phyloP scores from a whole-genome alignment of 257 asterid species.

The Sherardia arvensis region DNA sequence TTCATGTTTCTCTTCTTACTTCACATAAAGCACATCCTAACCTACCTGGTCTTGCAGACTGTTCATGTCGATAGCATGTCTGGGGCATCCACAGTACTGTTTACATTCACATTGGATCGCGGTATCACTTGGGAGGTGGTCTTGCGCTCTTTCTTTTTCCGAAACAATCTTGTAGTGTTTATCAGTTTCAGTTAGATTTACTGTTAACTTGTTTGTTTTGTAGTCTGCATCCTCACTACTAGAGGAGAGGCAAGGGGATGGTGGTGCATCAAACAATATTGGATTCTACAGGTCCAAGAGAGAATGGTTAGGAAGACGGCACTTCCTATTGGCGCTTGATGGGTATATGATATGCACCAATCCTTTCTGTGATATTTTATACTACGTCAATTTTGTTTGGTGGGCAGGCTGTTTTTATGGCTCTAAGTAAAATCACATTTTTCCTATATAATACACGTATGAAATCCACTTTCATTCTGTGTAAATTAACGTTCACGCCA shows the following conservation, averaged over 20 bases:
- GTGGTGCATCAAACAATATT: slow-evolving; percentile 39
- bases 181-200: background rate
- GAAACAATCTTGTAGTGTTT: slow-evolving; percentile 4
- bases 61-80: slow-evolving; percentile 87
- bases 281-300: slow-evolving; percentile 92
- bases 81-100: slow-evolving; percentile 84
- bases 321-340: slow-evolving; percentile 75
- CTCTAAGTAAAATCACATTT: background rate
- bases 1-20: slow-evolving; percentile 19
- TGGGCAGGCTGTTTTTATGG: background rate
- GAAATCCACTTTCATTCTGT: background rate
- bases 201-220: slow-evolving; percentile 17
- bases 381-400: background rate
- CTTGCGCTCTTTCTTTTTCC: background rate
- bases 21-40: slow-evolving; percentile 19
- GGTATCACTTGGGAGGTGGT: slow-evolving; percentile 96
- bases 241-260: slow-evolving; percentile 77
- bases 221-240: slow-evolving; percentile 80
- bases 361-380: background rate
- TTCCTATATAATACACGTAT: background rate
- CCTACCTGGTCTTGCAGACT: slow-evolving; percentile 52
- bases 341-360: slow-evolving; percentile 53
- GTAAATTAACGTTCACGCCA: background rate
- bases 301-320: slow-evolving; percentile 96
- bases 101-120: slow-evolving; percentile 81